Base-by-base conservation (phyloP, 352 stramenopile genomes). In the Pythium periplocum region DNA sequence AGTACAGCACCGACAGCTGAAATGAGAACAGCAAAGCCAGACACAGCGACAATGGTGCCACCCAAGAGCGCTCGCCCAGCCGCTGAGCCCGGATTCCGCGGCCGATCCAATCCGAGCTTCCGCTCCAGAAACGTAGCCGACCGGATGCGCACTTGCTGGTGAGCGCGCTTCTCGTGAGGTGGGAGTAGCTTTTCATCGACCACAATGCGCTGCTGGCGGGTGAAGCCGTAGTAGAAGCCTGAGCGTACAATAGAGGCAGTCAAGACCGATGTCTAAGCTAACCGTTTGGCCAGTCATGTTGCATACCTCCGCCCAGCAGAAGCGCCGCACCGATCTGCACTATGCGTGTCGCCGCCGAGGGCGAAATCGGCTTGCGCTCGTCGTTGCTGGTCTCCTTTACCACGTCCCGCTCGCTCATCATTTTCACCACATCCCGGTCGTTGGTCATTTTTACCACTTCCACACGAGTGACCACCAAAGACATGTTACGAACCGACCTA, bases 191-290 rank as follows among this genome's bases (percentile, higher is more conserved):
- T 62, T 45, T 86, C 69, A n/a, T 71, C 57, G 4, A 57, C 52
- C 34, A 70, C 62, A 6, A 62, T 53, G 30, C 69, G 67, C 52
- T 73, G 61, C 51, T 78, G 75, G 43, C 66, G 70, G 2, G 55
- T 64, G 62, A 83, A 65, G 35, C 75, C 75, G 51, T 79, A 80
- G 59, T 86, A 86, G 48, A 86, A 86, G 32, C 75, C 75, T 86
- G 17, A 51, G 6, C 39, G 40, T 7, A 48, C 5, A 41, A 2
- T 3, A 40, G 2, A n/a, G 5, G 4, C 11, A 49, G 1, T 55
- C 17, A 45, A 61, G 40, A 34, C 30, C 38, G 51, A 52, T 38
- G 31, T 41, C 6, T 2, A 8, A 45, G 4, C n/a, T 6, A 59
- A 31, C 33, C 17, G 39, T 41, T 39, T 11, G 38, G 38, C 12